Conservation (phyloP, 2,329 filamentous ascomycete species). For the Colletotrichum plurivorum region DNA sequence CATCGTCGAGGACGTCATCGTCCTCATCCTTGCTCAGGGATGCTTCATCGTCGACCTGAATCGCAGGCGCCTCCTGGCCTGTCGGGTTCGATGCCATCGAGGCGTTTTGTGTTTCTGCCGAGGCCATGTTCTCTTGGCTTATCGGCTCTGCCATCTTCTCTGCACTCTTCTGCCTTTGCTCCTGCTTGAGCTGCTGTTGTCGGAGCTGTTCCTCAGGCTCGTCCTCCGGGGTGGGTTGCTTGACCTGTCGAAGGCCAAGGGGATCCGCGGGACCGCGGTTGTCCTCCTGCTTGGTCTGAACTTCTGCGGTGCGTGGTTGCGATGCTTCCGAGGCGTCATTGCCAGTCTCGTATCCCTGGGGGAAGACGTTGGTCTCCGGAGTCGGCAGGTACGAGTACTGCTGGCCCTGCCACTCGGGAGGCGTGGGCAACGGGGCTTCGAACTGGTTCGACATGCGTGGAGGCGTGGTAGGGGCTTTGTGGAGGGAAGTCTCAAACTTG, state of each 20-base stretch:
- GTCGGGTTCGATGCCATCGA: slow-evolving; percentile 57
- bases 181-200: slow-evolving; percentile 33
- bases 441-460: slow-evolving; percentile 72
- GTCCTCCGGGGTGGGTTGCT: slow-evolving; percentile 54
- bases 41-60: slow-evolving; percentile 53
- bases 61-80: slow-evolving; percentile 50
- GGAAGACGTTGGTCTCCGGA: slow-evolving; percentile 61
- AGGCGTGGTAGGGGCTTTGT: slow-evolving; percentile 57
- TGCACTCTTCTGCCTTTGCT: slow-evolving; percentile 50
- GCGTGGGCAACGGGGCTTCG: slow-evolving; percentile 63
- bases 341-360: slow-evolving; percentile 60
- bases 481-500: slow-evolving; percentile 64
- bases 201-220: slow-evolving; percentile 54
- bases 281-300: slow-evolving; percentile 74
- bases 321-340: slow-evolving; percentile 51
- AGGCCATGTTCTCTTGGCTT: slow-evolving; percentile 56
- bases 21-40: slow-evolving; percentile 60
- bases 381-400: slow-evolving; percentile 65
- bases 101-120: slow-evolving; percentile 55
- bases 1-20: slow-evolving; percentile 69
- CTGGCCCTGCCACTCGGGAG: slow-evolving; percentile 70
- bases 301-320: slow-evolving; percentile 60
- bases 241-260: slow-evolving; percentile 57
- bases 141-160: slow-evolving; percentile 54
- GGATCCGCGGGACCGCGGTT: slow-evolving; percentile 56